Evolutionary conservation across 805 yeast genomes (phyloP).

Genomic region (Nakazawaea ishiwadae): DNA sequence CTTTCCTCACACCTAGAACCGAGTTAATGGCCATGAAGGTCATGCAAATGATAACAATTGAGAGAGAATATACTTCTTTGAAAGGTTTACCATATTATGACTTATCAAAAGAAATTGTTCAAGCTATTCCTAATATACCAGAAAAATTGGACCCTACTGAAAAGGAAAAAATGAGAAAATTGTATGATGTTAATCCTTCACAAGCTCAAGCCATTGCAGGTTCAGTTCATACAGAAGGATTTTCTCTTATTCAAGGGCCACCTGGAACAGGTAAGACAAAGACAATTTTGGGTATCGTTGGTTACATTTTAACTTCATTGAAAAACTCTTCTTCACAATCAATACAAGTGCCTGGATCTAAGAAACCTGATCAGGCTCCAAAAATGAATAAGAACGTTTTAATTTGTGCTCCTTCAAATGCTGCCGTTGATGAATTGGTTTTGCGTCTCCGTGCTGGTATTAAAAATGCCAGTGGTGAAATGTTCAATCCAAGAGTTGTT

Average conservation of each 20-base stretch:
- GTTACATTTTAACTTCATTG: constrained; percentile 53
- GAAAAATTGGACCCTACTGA: constrained; percentile 30
- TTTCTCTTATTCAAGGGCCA: constrained; percentile 94
- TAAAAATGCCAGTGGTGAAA: constrained; percentile 45
- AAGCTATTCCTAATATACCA: constrained; percentile 56
- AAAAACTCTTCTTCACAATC: not conserved
- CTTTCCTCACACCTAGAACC: constrained; percentile 57
- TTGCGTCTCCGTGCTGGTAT: constrained; percentile 77
- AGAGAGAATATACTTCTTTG: constrained; percentile 85
- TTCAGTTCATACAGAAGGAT: constrained; percentile 64
- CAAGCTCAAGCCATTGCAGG: constrained; percentile 89
- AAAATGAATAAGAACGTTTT: constrained; percentile 49
- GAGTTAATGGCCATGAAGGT: constrained; percentile 66
- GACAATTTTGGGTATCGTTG: constrained; percentile 88
- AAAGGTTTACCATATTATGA: constrained; percentile 82
- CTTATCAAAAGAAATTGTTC: constrained; percentile 57
- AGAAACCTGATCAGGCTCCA: constrained; percentile 4
- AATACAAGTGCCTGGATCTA: constrained; percentile 11
- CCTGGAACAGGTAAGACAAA: constrained; percentile 99
- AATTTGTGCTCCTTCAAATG: constrained; percentile 97
- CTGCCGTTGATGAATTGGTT: constrained; percentile 96
- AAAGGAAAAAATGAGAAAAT: constrained; percentile 36
- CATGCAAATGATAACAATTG: constrained; percentile 86
- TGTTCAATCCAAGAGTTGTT: constrained; percentile 62
- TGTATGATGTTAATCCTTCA: constrained; percentile 70